phyloP scores from a whole-genome alignment of 768 basidiomycete genomes.

The Suillus weaverae region DNA sequence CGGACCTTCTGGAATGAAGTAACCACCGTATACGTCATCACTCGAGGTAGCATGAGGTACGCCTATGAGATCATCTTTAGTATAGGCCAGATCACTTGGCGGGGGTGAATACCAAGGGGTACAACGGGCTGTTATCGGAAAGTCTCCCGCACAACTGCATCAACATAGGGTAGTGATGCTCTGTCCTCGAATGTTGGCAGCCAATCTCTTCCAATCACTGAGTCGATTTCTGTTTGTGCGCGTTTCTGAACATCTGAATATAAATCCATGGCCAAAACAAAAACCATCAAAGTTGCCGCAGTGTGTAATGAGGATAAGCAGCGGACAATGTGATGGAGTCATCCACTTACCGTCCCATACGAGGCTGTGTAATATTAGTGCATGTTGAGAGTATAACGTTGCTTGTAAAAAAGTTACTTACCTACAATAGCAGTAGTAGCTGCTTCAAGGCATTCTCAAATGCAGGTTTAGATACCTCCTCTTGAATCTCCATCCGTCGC shows the following conservation, averaged over 20 bases:
- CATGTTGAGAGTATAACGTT: background rate
- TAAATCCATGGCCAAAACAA: constrained; percentile 20
- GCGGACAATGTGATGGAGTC: background rate
- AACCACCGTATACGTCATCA: constrained; percentile 16
- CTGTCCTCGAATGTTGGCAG: constrained; percentile 15
- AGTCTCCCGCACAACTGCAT: constrained; percentile 19
- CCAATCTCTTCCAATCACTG: constrained; percentile 19
- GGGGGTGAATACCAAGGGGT: constrained; percentile 13
- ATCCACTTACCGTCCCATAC: constrained; percentile 12
- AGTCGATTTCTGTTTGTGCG: constrained; percentile 24
- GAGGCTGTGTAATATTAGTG: background rate
- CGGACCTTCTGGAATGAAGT: constrained; percentile 21
- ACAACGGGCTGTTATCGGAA: constrained; percentile 16
- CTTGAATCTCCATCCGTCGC: constrained; percentile 18
- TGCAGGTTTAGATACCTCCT: constrained; percentile 3
- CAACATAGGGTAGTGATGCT: constrained; percentile 14
- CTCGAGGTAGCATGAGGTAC: constrained; percentile 13
- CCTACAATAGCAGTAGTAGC: constrained; percentile 16
- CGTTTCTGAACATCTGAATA: constrained; percentile 16
- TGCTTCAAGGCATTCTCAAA: constrained; percentile 14
- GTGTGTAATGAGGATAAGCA: constrained; percentile 11
- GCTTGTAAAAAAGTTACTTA: background rate
- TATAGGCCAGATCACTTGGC: background rate
- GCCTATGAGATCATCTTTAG: background rate
- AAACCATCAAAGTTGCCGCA: constrained; percentile 7